phyloP scores from a whole-genome alignment of 2,329 filamentous ascomycete genomes.

The Zalaria obscura region DNA sequence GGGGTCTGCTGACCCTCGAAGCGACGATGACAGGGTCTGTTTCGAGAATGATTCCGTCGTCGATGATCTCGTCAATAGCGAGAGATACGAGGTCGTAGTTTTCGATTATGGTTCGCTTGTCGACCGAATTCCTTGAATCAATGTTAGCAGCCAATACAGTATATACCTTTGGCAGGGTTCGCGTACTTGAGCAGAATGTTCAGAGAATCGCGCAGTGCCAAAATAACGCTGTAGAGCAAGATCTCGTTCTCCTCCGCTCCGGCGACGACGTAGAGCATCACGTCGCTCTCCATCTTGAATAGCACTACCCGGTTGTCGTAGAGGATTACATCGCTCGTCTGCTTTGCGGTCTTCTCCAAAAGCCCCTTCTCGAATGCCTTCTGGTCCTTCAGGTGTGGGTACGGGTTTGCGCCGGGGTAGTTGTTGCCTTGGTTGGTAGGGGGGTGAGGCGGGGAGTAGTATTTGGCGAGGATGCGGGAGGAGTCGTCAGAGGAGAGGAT shows the following conservation, averaged over 20 bases:
- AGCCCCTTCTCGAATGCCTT: conserved; percentile 95
- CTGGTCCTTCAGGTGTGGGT: conserved; percentile 81
- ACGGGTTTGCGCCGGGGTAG: conserved; percentile 58
- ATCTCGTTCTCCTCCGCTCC: conserved; percentile 92
- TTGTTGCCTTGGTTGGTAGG: conserved; percentile 45
- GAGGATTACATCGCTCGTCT: conserved; percentile 87
- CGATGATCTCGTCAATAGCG: conserved; percentile 87
- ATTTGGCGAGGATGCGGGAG: conserved; percentile 85
- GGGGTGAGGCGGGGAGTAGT: conserved; percentile 62
- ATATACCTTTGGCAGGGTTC: not conserved
- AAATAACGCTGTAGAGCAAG: conserved; percentile 77
- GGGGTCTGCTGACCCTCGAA: conserved; percentile 81
- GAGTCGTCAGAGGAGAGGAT: conserved; percentile 63
- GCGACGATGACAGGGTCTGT: conserved; percentile 92
- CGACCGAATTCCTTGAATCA: conserved; percentile 64
- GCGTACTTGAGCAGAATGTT: conserved; percentile 83
- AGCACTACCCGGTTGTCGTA: conserved; percentile 95
- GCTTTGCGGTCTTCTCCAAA: conserved; percentile 89
- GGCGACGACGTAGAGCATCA: conserved; percentile 91
- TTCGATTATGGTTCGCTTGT: conserved; percentile 95
- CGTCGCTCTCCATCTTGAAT: conserved; percentile 95
- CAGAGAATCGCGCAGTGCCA: conserved; percentile 80
- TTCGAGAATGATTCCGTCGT: conserved; percentile 93
- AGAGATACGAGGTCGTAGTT: conserved; percentile 96
- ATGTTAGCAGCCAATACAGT: conserved; percentile 6